Evolutionary conservation across 1,139 yeast genomes (phyloP).

Genomic region (Scheffersomyces segobiensis): DNA sequence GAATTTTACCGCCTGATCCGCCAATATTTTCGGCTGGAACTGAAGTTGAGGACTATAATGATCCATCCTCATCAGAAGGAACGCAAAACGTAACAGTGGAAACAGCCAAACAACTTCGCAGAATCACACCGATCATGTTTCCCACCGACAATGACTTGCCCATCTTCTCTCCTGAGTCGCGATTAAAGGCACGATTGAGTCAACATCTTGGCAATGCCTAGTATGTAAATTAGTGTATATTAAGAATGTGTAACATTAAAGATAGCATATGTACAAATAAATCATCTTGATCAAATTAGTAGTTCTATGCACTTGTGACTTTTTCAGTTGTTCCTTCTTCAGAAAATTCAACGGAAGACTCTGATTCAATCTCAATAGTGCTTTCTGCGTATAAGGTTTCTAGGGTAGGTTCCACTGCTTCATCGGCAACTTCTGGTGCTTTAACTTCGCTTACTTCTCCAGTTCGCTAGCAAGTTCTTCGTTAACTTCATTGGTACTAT

Average conservation of each 20-base stretch:
- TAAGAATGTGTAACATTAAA: not conserved
- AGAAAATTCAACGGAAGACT: no score
- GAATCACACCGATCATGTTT: constrained; percentile 41
- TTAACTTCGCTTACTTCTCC: not conserved
- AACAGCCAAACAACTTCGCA: constrained; percentile 38
- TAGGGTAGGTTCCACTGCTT: not conserved
- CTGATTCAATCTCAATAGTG: not conserved
- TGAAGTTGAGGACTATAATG: not conserved
- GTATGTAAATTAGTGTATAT: not conserved
- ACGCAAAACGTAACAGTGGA: constrained; percentile 22
- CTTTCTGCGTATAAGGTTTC: not conserved
- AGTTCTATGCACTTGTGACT: not conserved
- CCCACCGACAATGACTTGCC: constrained; percentile 36
- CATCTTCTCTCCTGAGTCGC: constrained; percentile 33
- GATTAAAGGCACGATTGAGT: constrained; percentile 25
- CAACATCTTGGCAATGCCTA: not conserved
- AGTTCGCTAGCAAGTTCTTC: not conserved
- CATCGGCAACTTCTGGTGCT: not conserved
- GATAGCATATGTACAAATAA: not conserved
- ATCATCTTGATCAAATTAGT: not conserved
- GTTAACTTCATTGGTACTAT: not conserved
- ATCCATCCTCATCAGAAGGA: not conserved
- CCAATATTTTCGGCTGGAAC: constrained; percentile 15
- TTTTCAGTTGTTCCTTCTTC: no score
- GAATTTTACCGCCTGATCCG: constrained; percentile 30